phyloP scores from a whole-genome alignment of 2,329 filamentous ascomycete species.

The Colletotrichum nymphaeae region DNA sequence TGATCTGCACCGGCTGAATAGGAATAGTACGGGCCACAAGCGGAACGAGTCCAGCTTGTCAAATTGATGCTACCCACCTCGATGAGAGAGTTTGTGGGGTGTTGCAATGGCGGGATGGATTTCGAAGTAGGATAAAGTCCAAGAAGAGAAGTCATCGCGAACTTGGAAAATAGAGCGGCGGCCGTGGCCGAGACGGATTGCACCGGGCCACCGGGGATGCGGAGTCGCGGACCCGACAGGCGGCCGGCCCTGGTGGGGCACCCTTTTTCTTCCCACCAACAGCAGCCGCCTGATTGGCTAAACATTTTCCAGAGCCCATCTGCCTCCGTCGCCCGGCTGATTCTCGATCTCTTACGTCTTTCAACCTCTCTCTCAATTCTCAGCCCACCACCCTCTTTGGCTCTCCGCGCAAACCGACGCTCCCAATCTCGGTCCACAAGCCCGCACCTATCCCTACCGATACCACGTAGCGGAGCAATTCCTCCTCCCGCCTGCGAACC shows the following conservation, averaged over 20 bases:
- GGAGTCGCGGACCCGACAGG: neutral
- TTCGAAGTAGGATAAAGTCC: neutral
- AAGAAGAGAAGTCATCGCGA: too few species aligned
- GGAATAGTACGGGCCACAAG: too few species aligned
- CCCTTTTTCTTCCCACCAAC: neutral
- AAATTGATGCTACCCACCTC: neutral
- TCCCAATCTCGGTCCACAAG: neutral
- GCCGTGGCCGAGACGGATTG: neutral
- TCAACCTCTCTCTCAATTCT: neutral
- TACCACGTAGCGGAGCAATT: neutral
- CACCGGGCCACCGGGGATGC: neutral
- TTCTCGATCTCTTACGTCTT: neutral
- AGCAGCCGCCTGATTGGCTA: conserved; percentile 11
- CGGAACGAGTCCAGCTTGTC: neutral
- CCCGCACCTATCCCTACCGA: neutral
- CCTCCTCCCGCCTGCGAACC: neutral
- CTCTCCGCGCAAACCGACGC: neutral
- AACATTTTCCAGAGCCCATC: conserved; percentile 21
- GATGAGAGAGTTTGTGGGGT: neutral
- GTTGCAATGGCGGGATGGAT: neutral
- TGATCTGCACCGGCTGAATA: conserved; percentile 23
- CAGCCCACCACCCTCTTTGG: neutral
- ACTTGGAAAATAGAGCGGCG: too few species aligned
- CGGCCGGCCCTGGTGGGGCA: neutral
- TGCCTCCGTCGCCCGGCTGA: conserved; percentile 5